Evolutionary conservation across 2,329 filamentous ascomycete genomes (phyloP).

Genomic region (Microascus cirrosus): DNA sequence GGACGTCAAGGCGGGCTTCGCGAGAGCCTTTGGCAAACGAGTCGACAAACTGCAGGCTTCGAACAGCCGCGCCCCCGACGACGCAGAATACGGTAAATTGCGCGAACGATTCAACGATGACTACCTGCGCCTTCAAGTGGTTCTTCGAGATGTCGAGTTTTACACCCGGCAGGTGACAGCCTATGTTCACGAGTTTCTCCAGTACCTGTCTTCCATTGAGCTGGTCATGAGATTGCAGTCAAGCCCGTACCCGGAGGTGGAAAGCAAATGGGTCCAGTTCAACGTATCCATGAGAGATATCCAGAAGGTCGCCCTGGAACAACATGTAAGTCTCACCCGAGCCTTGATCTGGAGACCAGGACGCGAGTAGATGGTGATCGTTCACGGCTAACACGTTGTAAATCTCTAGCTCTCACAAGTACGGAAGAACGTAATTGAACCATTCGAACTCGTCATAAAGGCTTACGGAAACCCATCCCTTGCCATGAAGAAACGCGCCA

Average conservation of each 20-base stretch:
- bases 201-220: constrained; percentile 73
- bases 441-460: constrained; percentile 67
- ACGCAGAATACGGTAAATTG: constrained; percentile 68
- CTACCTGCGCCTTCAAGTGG: constrained; percentile 83
- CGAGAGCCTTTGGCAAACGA: constrained; percentile 81
- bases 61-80: constrained; percentile 53
- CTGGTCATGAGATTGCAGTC: constrained; percentile 63
- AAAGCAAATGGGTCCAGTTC: constrained; percentile 90
- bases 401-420: constrained; percentile 46
- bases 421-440: constrained; percentile 73
- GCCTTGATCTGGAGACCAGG: background rate
- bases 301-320: constrained; percentile 68
- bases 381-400: background rate
- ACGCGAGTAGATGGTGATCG: background rate
- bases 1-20: constrained; percentile 72
- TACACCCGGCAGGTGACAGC: constrained; percentile 73
- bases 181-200: constrained; percentile 73
- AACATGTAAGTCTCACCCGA: constrained; percentile 53
- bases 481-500: constrained; percentile 89
- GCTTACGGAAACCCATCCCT: constrained; percentile 75
- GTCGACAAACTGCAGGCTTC: constrained; percentile 69
- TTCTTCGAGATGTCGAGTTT: constrained; percentile 85
- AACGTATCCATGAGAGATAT: constrained; percentile 81
- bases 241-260: constrained; percentile 69
- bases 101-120: constrained; percentile 86